Percentiles rank a stretch among this genome's conserved stretches.
phyloP scores from a whole-genome alignment of 78 protist genomes.

The Protostelium mycophagum region DNA sequence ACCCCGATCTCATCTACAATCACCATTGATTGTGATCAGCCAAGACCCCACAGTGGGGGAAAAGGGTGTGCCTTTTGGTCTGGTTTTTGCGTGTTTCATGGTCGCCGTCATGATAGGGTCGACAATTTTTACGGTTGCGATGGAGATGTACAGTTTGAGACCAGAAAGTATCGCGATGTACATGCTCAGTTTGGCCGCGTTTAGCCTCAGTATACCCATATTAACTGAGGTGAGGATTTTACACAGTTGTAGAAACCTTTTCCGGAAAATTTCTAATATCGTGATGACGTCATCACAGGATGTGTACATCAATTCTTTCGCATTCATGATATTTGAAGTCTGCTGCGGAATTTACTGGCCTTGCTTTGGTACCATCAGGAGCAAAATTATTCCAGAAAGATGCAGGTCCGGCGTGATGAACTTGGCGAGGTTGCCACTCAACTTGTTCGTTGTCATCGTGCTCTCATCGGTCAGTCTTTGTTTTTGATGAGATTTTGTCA shows the following conservation, averaged over 20 bases:
- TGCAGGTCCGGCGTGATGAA: constrained; percentile 80
- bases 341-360: constrained; percentile 89
- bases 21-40: neutral
- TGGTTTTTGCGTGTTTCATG: constrained; percentile 86
- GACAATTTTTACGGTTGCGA: constrained; percentile 8
- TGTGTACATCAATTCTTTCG: constrained; percentile 11
- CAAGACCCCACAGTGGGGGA: no score
- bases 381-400: constrained; percentile 74
- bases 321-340: constrained; percentile 77
- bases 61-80: constrained; percentile 81
- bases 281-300: constrained; percentile 1
- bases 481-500: neutral
- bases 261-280: neutral
- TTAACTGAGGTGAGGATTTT: neutral
- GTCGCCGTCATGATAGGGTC: constrained; percentile 84
- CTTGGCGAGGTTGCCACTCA: constrained; percentile 87
- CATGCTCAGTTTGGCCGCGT: constrained; percentile 10
- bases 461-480: constrained; percentile 18
- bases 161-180: constrained; percentile 11
- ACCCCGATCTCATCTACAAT: neutral
- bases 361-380: constrained; percentile 51
- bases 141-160: neutral
- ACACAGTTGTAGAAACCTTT: neutral
- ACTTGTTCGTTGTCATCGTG: constrained; percentile 72
- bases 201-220: constrained; percentile 13